Percentiles rank a stretch among this genome's conserved stretches.
Conservation (phyloP, 164 flowering plant genomes). For the Annona squamosa region DNA sequence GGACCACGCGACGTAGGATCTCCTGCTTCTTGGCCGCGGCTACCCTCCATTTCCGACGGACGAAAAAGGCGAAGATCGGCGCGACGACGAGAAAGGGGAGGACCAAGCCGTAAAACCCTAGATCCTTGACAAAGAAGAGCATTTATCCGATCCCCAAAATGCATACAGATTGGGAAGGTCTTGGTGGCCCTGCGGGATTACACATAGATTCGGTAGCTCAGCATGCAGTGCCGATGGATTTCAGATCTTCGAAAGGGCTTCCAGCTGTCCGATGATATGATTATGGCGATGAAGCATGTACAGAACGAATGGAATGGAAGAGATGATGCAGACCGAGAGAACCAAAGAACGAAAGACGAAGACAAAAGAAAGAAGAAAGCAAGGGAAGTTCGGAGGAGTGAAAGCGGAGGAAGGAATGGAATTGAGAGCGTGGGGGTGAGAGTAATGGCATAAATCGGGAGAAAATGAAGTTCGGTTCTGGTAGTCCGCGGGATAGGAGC, state of each 20-base stretch:
- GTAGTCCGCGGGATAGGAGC: background rate
- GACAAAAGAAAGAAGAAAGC: background rate
- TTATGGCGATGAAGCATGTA: background rate
- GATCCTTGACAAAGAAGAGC: slow-evolving; percentile 46
- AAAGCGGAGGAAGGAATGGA: background rate
- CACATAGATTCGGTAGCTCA: slow-evolving; percentile 4
- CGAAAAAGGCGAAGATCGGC: slow-evolving; percentile 28
- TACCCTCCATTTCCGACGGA: slow-evolving; percentile 54
- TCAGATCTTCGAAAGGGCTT: background rate
- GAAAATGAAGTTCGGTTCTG: background rate
- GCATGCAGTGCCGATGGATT: background rate
- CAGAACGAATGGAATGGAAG: background rate
- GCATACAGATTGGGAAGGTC: slow-evolving; percentile 1
- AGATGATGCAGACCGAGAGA: background rate
- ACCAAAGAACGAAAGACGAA: background rate
- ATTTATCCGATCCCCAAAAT: slow-evolving; percentile 40
- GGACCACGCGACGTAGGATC: slow-evolving; percentile 46
- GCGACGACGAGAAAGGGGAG: slow-evolving; percentile 19
- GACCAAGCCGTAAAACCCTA: slow-evolving; percentile 43
- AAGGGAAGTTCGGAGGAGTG: background rate
- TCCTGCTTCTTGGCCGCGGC: slow-evolving; percentile 50
- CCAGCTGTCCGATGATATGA: background rate
- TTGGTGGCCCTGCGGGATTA: slow-evolving; percentile 3
- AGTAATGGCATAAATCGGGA: background rate
- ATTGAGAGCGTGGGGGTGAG: background rate